Conservation (phyloP, 768 basidiomycete genomes). For the Suillus variegatus region DNA sequence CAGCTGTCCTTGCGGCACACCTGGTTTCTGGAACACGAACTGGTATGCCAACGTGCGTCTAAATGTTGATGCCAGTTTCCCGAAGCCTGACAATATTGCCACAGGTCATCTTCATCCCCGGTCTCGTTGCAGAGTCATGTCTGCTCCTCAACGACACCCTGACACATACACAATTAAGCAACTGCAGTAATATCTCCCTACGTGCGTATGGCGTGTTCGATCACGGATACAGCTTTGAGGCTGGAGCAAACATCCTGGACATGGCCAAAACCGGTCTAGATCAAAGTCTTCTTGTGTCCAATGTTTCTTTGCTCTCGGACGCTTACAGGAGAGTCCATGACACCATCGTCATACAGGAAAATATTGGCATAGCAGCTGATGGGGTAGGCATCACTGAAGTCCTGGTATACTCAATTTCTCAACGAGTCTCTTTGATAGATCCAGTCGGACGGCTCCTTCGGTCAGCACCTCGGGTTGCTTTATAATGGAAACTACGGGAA, state of each 20-base stretch:
- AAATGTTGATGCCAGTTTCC: neutral
- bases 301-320: slow-evolving; percentile 46
- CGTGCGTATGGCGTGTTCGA: slow-evolving; percentile 54
- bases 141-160: slow-evolving; percentile 53
- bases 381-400: slow-evolving; percentile 46
- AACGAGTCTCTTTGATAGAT: slow-evolving; percentile 6
- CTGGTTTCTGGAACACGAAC: slow-evolving; percentile 60
- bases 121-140: slow-evolving; percentile 56
- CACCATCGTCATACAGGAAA: slow-evolving; percentile 51
- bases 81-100: neutral
- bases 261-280: slow-evolving; percentile 65
- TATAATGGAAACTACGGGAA: slow-evolving; percentile 76
- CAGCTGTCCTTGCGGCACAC: slow-evolving; percentile 56
- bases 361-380: slow-evolving; percentile 45
- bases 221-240: slow-evolving; percentile 46
- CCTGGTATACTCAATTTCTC: neutral
- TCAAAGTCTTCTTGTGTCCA: slow-evolving; percentile 38
- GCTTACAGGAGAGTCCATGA: slow-evolving; percentile 53
- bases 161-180: slow-evolving; percentile 38
- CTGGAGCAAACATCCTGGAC: slow-evolving; percentile 69
- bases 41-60: slow-evolving; percentile 59
- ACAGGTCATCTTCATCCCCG: slow-evolving; percentile 63
- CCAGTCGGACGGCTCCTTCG: slow-evolving; percentile 28
- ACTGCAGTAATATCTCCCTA: slow-evolving; percentile 51
- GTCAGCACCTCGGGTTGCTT: slow-evolving; percentile 60